Evolutionary conservation across 768 basidiomycete genomes (phyloP).

Genomic region (Suillus placidus): DNA sequence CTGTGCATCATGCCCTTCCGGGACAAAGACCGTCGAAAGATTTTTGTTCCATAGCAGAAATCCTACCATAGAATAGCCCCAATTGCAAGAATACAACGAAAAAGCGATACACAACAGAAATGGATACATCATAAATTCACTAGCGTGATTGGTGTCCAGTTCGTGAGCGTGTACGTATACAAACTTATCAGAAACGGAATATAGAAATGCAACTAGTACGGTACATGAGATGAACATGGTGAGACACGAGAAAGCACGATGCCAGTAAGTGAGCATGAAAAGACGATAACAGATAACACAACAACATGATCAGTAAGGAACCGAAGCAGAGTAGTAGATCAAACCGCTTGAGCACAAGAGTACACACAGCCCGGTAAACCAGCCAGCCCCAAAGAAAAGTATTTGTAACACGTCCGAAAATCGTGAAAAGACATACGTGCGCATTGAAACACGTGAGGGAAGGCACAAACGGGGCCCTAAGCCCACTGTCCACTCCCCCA

Average conservation of each 20-base stretch:
- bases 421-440: background rate
- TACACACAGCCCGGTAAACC: background rate
- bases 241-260: background rate
- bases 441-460: background rate
- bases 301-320: background rate
- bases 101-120: background rate
- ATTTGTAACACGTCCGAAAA: background rate
- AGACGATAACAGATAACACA: background rate
- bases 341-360: background rate
- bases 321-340: background rate
- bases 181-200: background rate
- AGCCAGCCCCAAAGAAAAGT: background rate
- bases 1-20: background rate
- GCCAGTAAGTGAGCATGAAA: background rate
- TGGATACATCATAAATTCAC: conserved; percentile 6
- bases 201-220: conserved; percentile 8
- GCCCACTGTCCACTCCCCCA: conserved; percentile 57
- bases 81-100: background rate
- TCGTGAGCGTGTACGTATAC: conserved; percentile 6
- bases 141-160: conserved; percentile 9
- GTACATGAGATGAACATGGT: conserved; percentile 4
- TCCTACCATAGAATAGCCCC: background rate
- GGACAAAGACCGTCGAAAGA: background rate
- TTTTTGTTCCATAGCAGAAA: background rate
- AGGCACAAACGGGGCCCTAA: background rate